phyloP scores from a whole-genome alignment of 2,329 filamentous ascomycete genomes.

The Decorospora gaudefroyi region DNA sequence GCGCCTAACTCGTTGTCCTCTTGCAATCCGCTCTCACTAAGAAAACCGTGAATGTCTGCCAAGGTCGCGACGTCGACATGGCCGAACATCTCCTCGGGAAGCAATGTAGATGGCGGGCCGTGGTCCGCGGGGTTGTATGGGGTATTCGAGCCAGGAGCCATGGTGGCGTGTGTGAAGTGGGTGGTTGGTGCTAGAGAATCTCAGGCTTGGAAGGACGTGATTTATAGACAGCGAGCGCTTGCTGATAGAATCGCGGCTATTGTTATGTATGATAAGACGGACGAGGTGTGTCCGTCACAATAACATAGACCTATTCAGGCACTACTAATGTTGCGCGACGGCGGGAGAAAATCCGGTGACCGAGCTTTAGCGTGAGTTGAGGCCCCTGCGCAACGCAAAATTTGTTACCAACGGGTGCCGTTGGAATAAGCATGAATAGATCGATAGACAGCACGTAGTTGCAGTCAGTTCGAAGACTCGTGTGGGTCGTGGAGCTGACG shows the following conservation, averaged over 20 bases:
- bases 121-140: constrained; percentile 7
- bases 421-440: neutral
- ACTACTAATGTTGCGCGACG: constrained; percentile 11
- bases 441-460: neutral
- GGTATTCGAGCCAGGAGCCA: constrained; percentile 9
- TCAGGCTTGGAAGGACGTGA: neutral
- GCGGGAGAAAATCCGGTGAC: constrained; percentile 5
- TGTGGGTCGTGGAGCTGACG: neutral
- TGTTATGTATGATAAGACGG: too few relatives aligned
- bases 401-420: neutral
- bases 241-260: neutral
- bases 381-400: constrained; percentile 4
- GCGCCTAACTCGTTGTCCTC: constrained; percentile 27
- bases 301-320: neutral
- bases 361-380: constrained; percentile 7
- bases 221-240: too few relatives aligned
- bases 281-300: too few relatives aligned
- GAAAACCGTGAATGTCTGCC: constrained; percentile 25
- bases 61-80: constrained; percentile 32
- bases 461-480: neutral
- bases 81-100: constrained; percentile 26
- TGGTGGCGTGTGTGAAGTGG: constrained; percentile 1
- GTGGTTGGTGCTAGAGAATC: neutral
- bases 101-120: constrained; percentile 9
- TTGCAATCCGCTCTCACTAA: constrained; percentile 25